These are phyloP conservation scores for Escovopsis sp. DNA, from an alignment of 2,329 filamentous ascomycete species.

Conservation along the genomic window DNA sequence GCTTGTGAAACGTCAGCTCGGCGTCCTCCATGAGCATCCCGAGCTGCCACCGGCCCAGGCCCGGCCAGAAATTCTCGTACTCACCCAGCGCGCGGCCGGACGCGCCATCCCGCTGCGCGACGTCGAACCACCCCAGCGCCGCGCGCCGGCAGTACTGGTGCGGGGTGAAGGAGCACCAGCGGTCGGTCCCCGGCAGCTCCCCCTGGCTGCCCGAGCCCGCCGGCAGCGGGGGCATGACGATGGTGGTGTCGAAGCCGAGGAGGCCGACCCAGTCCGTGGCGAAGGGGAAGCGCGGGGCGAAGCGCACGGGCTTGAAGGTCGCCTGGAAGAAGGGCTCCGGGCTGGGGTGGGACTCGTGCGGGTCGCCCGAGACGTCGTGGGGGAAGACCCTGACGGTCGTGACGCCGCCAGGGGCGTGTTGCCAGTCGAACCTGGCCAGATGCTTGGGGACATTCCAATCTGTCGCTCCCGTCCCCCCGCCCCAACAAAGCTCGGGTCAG, in stretches of 20 bases:
- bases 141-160: constrained; percentile 15
- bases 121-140: constrained; percentile 32
- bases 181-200: constrained; percentile 30
- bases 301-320: constrained; percentile 26
- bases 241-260: constrained; percentile 26
- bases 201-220: constrained; percentile 20
- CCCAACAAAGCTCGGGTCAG: too few relatives aligned
- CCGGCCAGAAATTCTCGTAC: constrained; percentile 33
- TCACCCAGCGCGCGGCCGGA: constrained; percentile 8
- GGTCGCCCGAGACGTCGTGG: constrained; percentile 20
- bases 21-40: constrained; percentile 25
- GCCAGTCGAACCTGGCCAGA: constrained; percentile 35
- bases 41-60: constrained; percentile 28
- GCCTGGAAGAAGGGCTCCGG: constrained; percentile 30
- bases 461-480: constrained; percentile 12
- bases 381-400: constrained; percentile 30
- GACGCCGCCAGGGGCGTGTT: constrained; percentile 19
- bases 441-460: constrained; percentile 44
- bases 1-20: constrained; percentile 15
- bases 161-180: constrained; percentile 28
- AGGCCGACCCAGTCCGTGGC: constrained; percentile 22
- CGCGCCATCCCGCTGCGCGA: constrained; percentile 22
- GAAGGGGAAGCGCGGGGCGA: constrained; percentile 29
- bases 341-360: constrained; percentile 18
- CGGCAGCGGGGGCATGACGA: constrained; percentile 37